These are phyloP conservation scores for Colletotrichum limetticola DNA, from an alignment of 2,329 filamentous ascomycete species.

Conservation along the genomic window DNA sequence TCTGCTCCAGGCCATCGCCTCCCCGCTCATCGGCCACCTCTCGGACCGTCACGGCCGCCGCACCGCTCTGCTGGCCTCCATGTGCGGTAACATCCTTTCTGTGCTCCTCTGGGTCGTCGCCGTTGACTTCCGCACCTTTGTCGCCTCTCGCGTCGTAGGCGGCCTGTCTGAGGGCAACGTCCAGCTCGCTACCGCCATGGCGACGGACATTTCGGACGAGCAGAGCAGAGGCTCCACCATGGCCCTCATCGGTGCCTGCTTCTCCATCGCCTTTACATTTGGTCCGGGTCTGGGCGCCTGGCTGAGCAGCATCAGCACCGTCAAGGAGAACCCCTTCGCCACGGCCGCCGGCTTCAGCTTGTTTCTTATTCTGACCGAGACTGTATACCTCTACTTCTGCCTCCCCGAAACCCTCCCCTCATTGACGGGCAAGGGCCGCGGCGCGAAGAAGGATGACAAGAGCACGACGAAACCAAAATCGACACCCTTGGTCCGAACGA, in stretches of 20 bases:
- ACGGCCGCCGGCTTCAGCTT: slow-evolving; percentile 91
- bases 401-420: slow-evolving; percentile 88
- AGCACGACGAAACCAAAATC: slow-evolving; percentile 38
- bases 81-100: slow-evolving; percentile 92
- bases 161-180: slow-evolving; percentile 97
- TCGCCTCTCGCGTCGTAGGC: slow-evolving; percentile 91
- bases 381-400: slow-evolving; percentile 83
- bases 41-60: slow-evolving; percentile 91
- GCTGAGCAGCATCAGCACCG: slow-evolving; percentile 79
- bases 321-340: slow-evolving; percentile 92
- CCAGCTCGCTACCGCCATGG: slow-evolving; percentile 94
- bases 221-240: slow-evolving; percentile 88
- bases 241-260: slow-evolving; percentile 95
- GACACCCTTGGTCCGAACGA: slow-evolving; percentile 68
- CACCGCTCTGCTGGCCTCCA: slow-evolving; percentile 87
- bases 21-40: slow-evolving; percentile 87
- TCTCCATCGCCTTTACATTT: slow-evolving; percentile 97
- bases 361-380: slow-evolving; percentile 86
- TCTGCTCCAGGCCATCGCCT: slow-evolving; percentile 90
- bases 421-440: slow-evolving; percentile 50
- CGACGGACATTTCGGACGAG: slow-evolving; percentile 93
- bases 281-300: slow-evolving; percentile 92
- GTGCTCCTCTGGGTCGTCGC: slow-evolving; percentile 95
- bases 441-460: slow-evolving; percentile 30
- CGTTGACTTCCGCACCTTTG: slow-evolving; percentile 93